Conservation (phyloP, 768 basidiomycete genomes). For the Ramaria sp. region DNA sequence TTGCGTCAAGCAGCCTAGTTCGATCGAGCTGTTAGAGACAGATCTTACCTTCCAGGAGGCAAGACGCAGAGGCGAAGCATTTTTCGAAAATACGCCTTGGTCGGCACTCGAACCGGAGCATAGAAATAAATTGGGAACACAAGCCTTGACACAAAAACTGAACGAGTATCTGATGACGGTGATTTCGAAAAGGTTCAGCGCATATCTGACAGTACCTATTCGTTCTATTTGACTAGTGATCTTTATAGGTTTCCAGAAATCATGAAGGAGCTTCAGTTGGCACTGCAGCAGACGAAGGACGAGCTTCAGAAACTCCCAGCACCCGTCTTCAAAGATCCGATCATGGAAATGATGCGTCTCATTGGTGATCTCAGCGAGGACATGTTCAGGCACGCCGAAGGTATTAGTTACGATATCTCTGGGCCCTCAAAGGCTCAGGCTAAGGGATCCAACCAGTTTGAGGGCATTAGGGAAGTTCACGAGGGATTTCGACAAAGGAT, state of each 20-base stretch:
- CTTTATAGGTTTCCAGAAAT: conserved; percentile 49
- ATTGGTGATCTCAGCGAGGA: conserved; percentile 38
- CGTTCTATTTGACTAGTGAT: neutral
- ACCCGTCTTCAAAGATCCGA: conserved; percentile 43
- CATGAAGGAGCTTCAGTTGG: conserved; percentile 41
- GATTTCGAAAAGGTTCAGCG: conserved; percentile 43
- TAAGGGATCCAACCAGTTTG: neutral
- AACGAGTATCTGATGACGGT: conserved; percentile 51
- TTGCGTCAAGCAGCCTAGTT: conserved; percentile 45
- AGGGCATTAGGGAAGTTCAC: conserved; percentile 41
- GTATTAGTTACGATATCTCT: conserved; percentile 13
- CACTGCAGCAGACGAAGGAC: conserved; percentile 29
- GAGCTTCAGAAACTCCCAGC: conserved; percentile 29
- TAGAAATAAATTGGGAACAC: conserved; percentile 44
- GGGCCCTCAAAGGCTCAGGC: too few relatives aligned
- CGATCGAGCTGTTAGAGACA: conserved; percentile 32
- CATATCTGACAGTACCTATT: neutral
- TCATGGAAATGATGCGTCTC: conserved; percentile 41
- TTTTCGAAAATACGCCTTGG: conserved; percentile 45
- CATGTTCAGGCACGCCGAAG: conserved; percentile 37
- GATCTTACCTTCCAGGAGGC: conserved; percentile 53
- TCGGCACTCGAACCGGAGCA: conserved; percentile 38
- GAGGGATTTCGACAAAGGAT: conserved; percentile 38
- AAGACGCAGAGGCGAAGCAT: conserved; percentile 42
- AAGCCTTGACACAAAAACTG: conserved; percentile 45